Base-by-base conservation (phyloP, 768 basidiomycete species). In the Stropharia rugosoannulata region DNA sequence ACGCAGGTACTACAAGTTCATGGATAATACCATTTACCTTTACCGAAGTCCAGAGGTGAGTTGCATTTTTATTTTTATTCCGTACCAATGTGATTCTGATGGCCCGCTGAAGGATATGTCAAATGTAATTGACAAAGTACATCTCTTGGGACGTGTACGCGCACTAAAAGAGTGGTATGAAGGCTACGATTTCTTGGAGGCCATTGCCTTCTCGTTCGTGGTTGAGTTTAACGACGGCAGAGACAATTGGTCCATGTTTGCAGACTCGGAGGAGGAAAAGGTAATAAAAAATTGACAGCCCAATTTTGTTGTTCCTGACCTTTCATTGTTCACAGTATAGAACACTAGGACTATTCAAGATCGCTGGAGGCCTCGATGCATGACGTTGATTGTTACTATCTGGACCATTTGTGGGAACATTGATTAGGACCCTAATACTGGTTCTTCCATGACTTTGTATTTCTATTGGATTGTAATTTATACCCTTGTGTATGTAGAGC, bases 131-230 rank as follows among this genome's bases (percentile, higher is more conserved):
- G 79, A 80, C 36, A 65, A 76, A 42, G 49, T 84, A n/a, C 67
- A 77, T 37, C 66, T 88, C 40, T 73, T 76, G 4, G 80, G 79
- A 8, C 69, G 73, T 8, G 63, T 85, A 13, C 69, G 67, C 43
- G 79, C 69, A 8, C 59, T 87, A 50, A 75, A 75, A 55, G 87
- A 88, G 61, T 86, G 84, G 81, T 74, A 80, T 53, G 82, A 88
- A 53, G 86, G 86, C 5, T 86, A 82, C 55, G 86, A 88, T 54
- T 83, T 86, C 44, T 66, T 89, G 35, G 77, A 84, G 64, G 79
- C 85, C 9, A 86, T 89, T 49, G 78, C 83, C 3, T 75, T 83
- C 55, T 85, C 87, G 0, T 87, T 89, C 68, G 87, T 81, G 2
- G 69, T 88, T 25, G 84, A 84, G 57, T 86, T 87, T 64, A 73